These are phyloP conservation scores for Neonothopanus nambi DNA, from an alignment of 1,284 basidiomycete species.

Conservation along the genomic window DNA sequence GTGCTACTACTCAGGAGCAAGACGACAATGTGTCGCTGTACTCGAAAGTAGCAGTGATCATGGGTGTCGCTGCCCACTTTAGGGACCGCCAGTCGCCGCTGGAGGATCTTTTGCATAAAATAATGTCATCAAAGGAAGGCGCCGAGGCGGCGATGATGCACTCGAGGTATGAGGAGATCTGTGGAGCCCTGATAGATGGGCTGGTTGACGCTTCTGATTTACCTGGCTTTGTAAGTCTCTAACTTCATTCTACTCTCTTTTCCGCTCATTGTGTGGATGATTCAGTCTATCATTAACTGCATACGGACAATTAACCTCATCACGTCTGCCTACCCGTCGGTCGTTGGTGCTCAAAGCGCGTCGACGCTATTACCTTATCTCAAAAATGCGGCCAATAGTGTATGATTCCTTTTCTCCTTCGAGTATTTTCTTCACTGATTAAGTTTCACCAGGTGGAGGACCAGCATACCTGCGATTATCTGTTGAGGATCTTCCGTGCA, in stretches of 20 bases:
- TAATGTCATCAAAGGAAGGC: slow-evolving; percentile 64
- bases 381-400: slow-evolving; percentile 75
- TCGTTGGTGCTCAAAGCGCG: slow-evolving; percentile 81
- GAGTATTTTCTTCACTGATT: neutral
- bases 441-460: slow-evolving; percentile 68
- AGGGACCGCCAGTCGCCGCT: slow-evolving; percentile 82
- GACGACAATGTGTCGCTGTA: slow-evolving; percentile 56
- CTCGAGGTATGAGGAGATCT: slow-evolving; percentile 71
- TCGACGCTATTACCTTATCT: slow-evolving; percentile 85
- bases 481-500: slow-evolving; percentile 85
- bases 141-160: slow-evolving; percentile 54
- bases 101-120: slow-evolving; percentile 82
- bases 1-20: slow-evolving; percentile 26
- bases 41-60: slow-evolving; percentile 74
- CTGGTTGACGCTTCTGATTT: slow-evolving; percentile 83
- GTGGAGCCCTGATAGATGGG: slow-evolving; percentile 82
- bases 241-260: neutral
- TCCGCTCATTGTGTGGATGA: slow-evolving; percentile 16
- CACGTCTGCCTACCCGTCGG: slow-evolving; percentile 74
- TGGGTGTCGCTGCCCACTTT: slow-evolving; percentile 81
- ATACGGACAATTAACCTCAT: slow-evolving; percentile 85
- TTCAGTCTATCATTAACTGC: slow-evolving; percentile 78
- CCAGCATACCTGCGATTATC: slow-evolving; percentile 75
- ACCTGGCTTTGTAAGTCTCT: slow-evolving; percentile 68
- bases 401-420: slow-evolving; percentile 19